These are phyloP conservation scores for Mycena sp. DNA, from an alignment of 1,284 basidiomycete genomes.

Conservation along the genomic window DNA sequence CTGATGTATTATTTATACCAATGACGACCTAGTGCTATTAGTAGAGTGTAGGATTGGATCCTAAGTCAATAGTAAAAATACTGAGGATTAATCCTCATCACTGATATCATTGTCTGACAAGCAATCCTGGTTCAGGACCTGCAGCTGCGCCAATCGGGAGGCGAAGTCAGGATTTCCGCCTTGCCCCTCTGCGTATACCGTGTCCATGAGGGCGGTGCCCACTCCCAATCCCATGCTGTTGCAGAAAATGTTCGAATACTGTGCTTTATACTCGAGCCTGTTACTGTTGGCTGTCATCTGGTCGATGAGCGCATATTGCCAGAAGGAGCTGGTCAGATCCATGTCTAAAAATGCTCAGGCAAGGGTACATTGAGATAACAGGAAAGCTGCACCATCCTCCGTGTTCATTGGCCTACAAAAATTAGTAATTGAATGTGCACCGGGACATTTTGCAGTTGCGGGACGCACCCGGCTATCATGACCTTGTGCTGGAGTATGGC, in stretches of 20 bases:
- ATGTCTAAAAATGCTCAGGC: background rate
- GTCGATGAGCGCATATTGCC: slow-evolving; percentile 21
- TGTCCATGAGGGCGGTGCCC: slow-evolving; percentile 1
- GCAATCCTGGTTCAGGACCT: slow-evolving; percentile 7
- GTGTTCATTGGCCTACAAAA: slow-evolving; percentile 9
- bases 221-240: slow-evolving; percentile 6
- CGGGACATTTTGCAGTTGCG: background rate
- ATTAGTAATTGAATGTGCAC: background rate
- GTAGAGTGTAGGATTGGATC: no score
- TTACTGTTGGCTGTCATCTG: slow-evolving; percentile 8
- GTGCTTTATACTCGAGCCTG: background rate
- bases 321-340: slow-evolving; percentile 11
- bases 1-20: no score
- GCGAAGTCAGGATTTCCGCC: slow-evolving; percentile 19
- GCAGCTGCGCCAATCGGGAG: slow-evolving; percentile 8
- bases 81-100: no score
- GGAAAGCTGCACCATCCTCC: background rate
- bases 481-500: background rate
- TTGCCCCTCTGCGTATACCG: slow-evolving; percentile 16
- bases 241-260: slow-evolving; percentile 11
- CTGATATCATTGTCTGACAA: slow-evolving; percentile 16
- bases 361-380: background rate
- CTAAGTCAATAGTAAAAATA: no score
- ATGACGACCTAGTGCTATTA: no score
- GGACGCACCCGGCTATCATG: slow-evolving; percentile 19